These are phyloP conservation scores for Trichocomaceae sp. DNA, from an alignment of 2,329 filamentous ascomycete species.

Conservation along the genomic window DNA sequence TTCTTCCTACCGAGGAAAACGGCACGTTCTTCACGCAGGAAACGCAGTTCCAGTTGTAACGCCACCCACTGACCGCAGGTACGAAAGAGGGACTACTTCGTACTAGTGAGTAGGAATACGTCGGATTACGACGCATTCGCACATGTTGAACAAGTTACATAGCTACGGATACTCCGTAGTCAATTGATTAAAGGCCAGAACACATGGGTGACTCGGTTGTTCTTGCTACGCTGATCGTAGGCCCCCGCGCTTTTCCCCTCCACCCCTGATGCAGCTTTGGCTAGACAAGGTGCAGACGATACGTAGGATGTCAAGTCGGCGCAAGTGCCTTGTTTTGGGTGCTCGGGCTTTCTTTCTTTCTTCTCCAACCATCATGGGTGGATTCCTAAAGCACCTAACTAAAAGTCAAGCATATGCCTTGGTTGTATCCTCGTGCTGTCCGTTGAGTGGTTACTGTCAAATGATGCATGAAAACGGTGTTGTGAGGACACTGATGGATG, in stretches of 20 bases:
- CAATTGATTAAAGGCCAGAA: background rate
- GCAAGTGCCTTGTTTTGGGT: background rate
- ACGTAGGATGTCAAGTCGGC: background rate
- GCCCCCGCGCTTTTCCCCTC: background rate
- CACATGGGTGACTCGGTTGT: background rate
- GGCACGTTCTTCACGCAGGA: background rate
- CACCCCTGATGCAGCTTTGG: background rate
- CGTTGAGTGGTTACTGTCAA: background rate
- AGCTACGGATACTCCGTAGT: no score
- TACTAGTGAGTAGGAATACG: background rate
- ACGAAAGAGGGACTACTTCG: background rate
- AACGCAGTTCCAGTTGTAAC: background rate
- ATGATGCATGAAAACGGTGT: background rate
- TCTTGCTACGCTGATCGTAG: background rate
- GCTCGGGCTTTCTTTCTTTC: background rate
- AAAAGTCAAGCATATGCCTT: background rate
- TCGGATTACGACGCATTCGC: background rate
- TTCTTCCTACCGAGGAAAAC: background rate
- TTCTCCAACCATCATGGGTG: background rate
- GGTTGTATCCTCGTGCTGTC: slow-evolving; percentile 1
- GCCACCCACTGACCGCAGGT: background rate
- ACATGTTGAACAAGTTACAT: background rate
- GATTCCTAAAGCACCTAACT: background rate
- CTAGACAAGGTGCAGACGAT: background rate
- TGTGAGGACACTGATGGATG: slow-evolving; percentile 1